Conservation (phyloP, 1,284 basidiomycete species). For the Pseudozyma thailandica region DNA sequence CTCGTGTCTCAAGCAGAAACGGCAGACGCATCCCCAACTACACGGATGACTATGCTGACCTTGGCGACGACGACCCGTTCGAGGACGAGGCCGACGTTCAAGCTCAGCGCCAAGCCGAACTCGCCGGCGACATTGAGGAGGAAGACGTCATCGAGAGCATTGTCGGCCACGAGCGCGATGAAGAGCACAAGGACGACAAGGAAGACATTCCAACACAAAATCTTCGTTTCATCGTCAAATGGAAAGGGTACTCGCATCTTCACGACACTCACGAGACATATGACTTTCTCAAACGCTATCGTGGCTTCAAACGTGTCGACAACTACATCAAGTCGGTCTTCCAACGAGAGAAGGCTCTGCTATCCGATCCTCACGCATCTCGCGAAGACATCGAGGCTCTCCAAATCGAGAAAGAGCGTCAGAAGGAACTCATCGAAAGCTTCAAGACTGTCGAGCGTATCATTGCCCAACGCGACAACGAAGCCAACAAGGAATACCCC, state of each 20-base stretch:
- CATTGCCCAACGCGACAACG: constrained; percentile 80
- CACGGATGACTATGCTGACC: constrained; percentile 66
- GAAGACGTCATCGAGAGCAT: constrained; percentile 70
- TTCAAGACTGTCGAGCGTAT: constrained; percentile 93
- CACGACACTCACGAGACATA: constrained; percentile 95
- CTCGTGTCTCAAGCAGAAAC: constrained; percentile 60
- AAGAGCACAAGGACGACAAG: constrained; percentile 60
- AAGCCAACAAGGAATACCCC: constrained; percentile 73
- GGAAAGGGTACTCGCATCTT: constrained; percentile 70
- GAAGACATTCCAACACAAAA: constrained; percentile 69
- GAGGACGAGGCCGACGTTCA: constrained; percentile 59
- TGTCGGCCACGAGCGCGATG: constrained; percentile 69
- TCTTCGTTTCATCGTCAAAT: constrained; percentile 70
- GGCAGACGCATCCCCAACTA: constrained; percentile 65
- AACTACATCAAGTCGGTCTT: constrained; percentile 92
- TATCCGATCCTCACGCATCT: constrained; percentile 77
- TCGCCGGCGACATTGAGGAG: constrained; percentile 41
- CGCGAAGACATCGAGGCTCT: constrained; percentile 87
- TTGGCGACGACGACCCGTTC: constrained; percentile 65
- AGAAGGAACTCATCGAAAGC: constrained; percentile 87
- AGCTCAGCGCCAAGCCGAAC: constrained; percentile 29
- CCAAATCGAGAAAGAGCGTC: constrained; percentile 84
- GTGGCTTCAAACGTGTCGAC: constrained; percentile 94
- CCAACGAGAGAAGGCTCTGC: constrained; percentile 78
- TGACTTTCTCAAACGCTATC: constrained; percentile 86